Conservation (phyloP, 202 grass and related monocot genomes). For the Cymbopogon flexuosus region DNA sequence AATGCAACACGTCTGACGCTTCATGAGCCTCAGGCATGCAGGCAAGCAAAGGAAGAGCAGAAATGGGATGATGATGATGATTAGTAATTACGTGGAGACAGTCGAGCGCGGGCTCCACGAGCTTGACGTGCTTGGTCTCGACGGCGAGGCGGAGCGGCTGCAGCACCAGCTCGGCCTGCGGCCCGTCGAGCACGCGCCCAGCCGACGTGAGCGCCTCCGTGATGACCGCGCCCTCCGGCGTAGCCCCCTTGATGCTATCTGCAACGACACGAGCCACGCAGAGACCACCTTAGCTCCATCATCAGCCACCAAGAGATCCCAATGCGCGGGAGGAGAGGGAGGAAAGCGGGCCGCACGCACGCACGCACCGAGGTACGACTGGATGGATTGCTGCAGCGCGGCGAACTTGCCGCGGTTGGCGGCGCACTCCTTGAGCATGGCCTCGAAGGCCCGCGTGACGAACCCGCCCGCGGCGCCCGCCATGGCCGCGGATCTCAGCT, state of each 20-base stretch:
- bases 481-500: slow-evolving; percentile 51
- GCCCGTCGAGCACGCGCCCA: slow-evolving; percentile 68
- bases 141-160: slow-evolving; percentile 94
- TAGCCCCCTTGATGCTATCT: slow-evolving; percentile 52
- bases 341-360: not conserved
- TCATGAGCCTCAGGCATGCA: not conserved
- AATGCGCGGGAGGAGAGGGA: slow-evolving; percentile 27
- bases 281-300: slow-evolving; percentile 12
- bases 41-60: slow-evolving; percentile 13
- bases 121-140: slow-evolving; percentile 92
- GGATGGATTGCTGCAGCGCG: slow-evolving; percentile 79
- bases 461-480: slow-evolving; percentile 89
- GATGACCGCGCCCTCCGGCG: slow-evolving; percentile 37
- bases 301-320: slow-evolving; percentile 18
- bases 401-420: slow-evolving; percentile 84
- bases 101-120: slow-evolving; percentile 90
- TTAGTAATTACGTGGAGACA: slow-evolving; percentile 74
- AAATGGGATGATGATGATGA: slow-evolving; percentile 5
- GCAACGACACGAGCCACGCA: slow-evolving; percentile 20
- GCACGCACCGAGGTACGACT: slow-evolving; percentile 73
- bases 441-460: slow-evolving; percentile 92
- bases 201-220: slow-evolving; percentile 73
- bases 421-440: slow-evolving; percentile 97
- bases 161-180: slow-evolving; percentile 87
- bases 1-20: slow-evolving; percentile 1